Conservation (phyloP, 1,139 yeast species). For the Pneumocystis jirovecii region DNA sequence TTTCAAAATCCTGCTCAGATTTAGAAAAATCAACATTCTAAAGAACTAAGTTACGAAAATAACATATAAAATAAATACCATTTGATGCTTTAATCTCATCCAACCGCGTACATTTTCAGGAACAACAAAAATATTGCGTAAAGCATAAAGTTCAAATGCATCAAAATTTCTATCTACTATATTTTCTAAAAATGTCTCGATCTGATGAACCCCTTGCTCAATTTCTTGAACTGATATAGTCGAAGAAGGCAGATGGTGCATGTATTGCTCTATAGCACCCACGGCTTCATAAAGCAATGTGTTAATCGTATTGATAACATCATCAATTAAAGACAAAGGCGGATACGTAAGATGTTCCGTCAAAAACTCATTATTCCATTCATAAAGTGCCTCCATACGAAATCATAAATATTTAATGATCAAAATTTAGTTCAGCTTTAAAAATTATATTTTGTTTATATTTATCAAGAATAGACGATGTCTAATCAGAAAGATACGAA, state of each 20-base stretch:
- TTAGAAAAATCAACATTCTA: constrained; percentile 4
- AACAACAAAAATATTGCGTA: constrained; percentile 59
- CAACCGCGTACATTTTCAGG: constrained; percentile 64
- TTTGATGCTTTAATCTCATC: constrained; percentile 55
- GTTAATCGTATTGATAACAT: constrained; percentile 77
- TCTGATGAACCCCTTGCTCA: constrained; percentile 58
- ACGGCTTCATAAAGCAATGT: constrained; percentile 74
- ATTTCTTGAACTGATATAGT: constrained; percentile 37
- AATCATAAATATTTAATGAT: neutral
- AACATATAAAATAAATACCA: constrained; percentile 19
- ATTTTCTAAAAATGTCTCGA: constrained; percentile 64
- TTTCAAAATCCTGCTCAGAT: constrained; percentile 7
- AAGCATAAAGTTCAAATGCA: constrained; percentile 66
- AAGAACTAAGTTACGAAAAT: neutral
- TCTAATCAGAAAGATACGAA: neutral
- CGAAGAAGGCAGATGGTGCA: constrained; percentile 23
- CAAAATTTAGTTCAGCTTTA: neutral
- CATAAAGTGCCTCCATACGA: neutral
- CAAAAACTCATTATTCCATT: constrained; percentile 26
- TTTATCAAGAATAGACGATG: neutral
- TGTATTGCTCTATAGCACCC: constrained; percentile 57
- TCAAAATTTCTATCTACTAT: constrained; percentile 77
- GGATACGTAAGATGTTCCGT: constrained; percentile 83
- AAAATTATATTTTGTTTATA: neutral
- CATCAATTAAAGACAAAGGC: constrained; percentile 76